Conservation (phyloP, 1,284 basidiomycete genomes). For the Fomitopsis palustris region DNA sequence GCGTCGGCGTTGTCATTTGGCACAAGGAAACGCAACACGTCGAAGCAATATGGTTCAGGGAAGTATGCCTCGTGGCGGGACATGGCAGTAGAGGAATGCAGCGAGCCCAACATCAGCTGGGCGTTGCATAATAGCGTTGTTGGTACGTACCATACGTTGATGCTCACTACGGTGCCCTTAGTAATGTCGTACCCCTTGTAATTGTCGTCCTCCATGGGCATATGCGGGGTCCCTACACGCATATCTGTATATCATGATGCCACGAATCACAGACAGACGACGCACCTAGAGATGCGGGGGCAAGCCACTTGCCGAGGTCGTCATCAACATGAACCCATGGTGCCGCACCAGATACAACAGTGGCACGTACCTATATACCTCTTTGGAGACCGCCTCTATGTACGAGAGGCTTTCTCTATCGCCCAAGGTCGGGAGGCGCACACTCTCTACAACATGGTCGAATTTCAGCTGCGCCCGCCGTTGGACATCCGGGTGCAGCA, state of each 20-base stretch:
- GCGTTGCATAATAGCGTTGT: no score
- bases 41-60: conserved; percentile 18
- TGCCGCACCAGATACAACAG: not conserved
- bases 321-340: not conserved
- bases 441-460: conserved; percentile 26
- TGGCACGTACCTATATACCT: conserved; percentile 22
- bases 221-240: conserved; percentile 20
- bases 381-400: conserved; percentile 29
- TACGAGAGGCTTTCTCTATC: conserved; percentile 30
- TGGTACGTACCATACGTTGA: conserved; percentile 21
- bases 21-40: conserved; percentile 18
- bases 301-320: conserved; percentile 14
- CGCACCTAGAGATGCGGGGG: conserved; percentile 20
- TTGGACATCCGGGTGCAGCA: conserved; percentile 28
- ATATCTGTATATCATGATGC: not conserved
- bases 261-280: not conserved
- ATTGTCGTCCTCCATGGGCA: conserved; percentile 15
- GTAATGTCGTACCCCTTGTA: conserved; percentile 21
- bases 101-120: not conserved
- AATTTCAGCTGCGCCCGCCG: conserved; percentile 30
- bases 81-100: conserved; percentile 17
- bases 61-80: conserved; percentile 17
- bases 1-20: not conserved
- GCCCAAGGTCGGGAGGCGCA: conserved; percentile 27
- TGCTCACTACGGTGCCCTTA: conserved; percentile 19